These are phyloP conservation scores for Stephania yunnanensis DNA, from an alignment of 164 flowering plant species.

Conservation along the genomic window DNA sequence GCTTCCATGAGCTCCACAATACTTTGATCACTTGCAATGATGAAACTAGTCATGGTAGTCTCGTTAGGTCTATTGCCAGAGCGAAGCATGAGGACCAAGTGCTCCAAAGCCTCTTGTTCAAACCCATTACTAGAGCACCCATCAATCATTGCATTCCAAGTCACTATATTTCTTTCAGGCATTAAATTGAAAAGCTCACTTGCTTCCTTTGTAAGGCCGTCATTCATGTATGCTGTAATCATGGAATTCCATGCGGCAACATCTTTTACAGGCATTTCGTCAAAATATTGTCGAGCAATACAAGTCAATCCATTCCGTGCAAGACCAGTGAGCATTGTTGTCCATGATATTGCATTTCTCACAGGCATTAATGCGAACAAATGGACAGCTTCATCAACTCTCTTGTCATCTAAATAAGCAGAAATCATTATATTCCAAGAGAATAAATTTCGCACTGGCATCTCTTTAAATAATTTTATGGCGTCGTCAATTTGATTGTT, in stretches of 20 bases:
- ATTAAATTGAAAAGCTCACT: conserved; percentile 35
- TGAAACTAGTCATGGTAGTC: conserved; percentile 34
- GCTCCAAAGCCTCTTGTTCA: conserved; percentile 36
- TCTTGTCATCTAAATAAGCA: conserved; percentile 29
- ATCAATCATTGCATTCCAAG: conserved; percentile 56
- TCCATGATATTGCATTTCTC: conserved; percentile 54
- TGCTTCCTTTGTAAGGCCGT: conserved; percentile 42
- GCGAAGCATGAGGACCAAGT: conserved; percentile 37
- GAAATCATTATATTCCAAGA: conserved; percentile 50
- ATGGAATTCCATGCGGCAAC: conserved; percentile 63
- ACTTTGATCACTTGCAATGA: conserved; percentile 32
- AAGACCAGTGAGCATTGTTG: conserved; percentile 52
- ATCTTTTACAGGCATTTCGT: conserved; percentile 49
- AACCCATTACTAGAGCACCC: conserved; percentile 37
- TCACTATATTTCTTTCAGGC: conserved; percentile 33
- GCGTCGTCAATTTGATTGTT: conserved; percentile 36
- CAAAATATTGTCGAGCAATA: conserved; percentile 41
- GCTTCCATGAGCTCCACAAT: conserved; percentile 33
- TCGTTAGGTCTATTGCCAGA: conserved; percentile 32
- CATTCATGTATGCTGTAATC: conserved; percentile 44
- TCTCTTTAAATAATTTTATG: conserved; percentile 29
- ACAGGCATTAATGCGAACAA: conserved; percentile 41
- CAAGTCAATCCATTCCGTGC: conserved; percentile 33
- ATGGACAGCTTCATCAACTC: conserved; percentile 34
- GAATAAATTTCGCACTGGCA: conserved; percentile 41